phyloP scores from a whole-genome alignment of 2,329 filamentous ascomycete genomes.

The Botrytis tulipae region DNA sequence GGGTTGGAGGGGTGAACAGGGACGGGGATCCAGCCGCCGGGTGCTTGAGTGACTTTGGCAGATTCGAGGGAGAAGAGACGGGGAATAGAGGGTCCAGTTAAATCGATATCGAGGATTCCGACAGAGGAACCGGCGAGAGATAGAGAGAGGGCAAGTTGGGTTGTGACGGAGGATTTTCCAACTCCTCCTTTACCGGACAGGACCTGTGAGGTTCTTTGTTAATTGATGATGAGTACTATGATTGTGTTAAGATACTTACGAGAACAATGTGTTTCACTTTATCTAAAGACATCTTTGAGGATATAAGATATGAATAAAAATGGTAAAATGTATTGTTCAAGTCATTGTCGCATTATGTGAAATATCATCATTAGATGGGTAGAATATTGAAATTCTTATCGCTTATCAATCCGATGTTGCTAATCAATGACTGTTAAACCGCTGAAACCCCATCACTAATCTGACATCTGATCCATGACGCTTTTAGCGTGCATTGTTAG shows the following conservation, averaged over 20 bases:
- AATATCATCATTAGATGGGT: background rate
- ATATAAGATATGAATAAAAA: background rate
- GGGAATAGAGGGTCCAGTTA: conserved; percentile 94
- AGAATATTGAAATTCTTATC: conserved; percentile 30
- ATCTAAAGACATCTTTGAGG: conserved; percentile 57
- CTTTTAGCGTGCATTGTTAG: conserved; percentile 17
- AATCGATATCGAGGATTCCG: conserved; percentile 91
- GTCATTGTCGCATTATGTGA: conserved; percentile 11
- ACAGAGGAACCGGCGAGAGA: conserved; percentile 83
- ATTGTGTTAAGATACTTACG: conserved; percentile 45
- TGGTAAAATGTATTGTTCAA: background rate
- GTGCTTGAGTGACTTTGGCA: conserved; percentile 86
- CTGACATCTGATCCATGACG: background rate
- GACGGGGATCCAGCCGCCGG: conserved; percentile 90
- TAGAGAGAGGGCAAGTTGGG: conserved; percentile 88
- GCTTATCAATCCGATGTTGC: conserved; percentile 35
- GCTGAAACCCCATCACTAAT: background rate
- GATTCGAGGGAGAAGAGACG: conserved; percentile 89
- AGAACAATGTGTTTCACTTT: conserved; percentile 77
- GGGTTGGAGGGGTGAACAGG: conserved; percentile 65
- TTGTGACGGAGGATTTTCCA: conserved; percentile 96
- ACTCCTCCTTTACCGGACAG: conserved; percentile 98
- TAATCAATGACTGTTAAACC: conserved; percentile 11
- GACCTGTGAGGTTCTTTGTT: conserved; percentile 46
- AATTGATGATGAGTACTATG: background rate